Conservation (phyloP, 768 basidiomycete species). For the Neoboletus brunneissimus region DNA sequence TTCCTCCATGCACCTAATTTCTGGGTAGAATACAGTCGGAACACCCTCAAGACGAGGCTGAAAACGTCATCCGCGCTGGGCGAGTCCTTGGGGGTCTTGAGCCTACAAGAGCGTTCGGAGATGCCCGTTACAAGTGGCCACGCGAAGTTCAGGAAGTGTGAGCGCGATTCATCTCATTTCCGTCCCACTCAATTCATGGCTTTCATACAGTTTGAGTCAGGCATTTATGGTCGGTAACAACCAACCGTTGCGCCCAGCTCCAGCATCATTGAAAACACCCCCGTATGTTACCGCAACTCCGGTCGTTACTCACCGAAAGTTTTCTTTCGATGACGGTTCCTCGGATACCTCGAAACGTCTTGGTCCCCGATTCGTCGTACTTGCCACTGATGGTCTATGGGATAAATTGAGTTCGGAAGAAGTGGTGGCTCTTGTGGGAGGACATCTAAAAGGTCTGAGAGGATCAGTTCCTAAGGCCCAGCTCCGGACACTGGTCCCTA, state of each 20-base stretch:
- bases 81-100: slow-evolving; percentile 87
- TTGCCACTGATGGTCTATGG: slow-evolving; percentile 88
- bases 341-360: slow-evolving; percentile 18
- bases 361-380: slow-evolving; percentile 68
- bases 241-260: slow-evolving; percentile 55
- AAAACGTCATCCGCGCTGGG: slow-evolving; percentile 71
- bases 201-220: slow-evolving; percentile 47
- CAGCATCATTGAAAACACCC: slow-evolving; percentile 71
- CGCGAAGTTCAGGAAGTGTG: slow-evolving; percentile 69
- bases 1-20: slow-evolving; percentile 1
- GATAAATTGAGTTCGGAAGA: slow-evolving; percentile 76
- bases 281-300: slow-evolving; percentile 90
- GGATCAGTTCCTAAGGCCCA: slow-evolving; percentile 60
- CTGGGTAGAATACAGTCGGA: slow-evolving; percentile 67
- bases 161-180: slow-evolving; percentile 23
- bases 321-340: slow-evolving; percentile 45
- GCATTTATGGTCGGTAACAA: slow-evolving; percentile 67
- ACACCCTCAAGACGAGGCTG: slow-evolving; percentile 74
- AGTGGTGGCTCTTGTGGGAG: slow-evolving; percentile 83
- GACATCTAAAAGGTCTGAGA: slow-evolving; percentile 69
- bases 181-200: neutral
- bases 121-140: slow-evolving; percentile 88
- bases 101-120: slow-evolving; percentile 84
- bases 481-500: slow-evolving; percentile 55
- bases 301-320: slow-evolving; percentile 74